These are phyloP conservation scores for Xylaria sp. DNA, from an alignment of 2,329 filamentous ascomycete genomes.

Conservation along the genomic window DNA sequence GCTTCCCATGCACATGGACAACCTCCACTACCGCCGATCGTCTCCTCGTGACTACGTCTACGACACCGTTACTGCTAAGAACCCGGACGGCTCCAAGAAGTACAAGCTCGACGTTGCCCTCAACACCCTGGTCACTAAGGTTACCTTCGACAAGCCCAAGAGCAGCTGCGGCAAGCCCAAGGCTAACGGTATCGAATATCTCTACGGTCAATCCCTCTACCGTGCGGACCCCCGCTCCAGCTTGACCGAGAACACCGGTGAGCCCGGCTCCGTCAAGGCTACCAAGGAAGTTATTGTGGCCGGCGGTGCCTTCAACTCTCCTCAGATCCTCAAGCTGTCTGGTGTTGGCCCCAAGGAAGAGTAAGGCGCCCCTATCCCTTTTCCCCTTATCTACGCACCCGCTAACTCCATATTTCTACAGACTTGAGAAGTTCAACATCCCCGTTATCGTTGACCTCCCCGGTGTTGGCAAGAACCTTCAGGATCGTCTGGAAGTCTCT, in stretches of 20 bases:
- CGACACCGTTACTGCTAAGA: constrained; percentile 41
- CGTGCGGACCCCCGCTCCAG: constrained; percentile 53
- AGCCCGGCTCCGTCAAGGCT: constrained; percentile 51
- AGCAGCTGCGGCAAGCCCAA: constrained; percentile 50
- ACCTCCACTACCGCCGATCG: constrained; percentile 63
- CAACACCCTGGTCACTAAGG: constrained; percentile 57
- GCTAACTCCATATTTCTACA: constrained; percentile 19
- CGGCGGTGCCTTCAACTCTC: constrained; percentile 63
- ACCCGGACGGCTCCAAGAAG: constrained; percentile 59
- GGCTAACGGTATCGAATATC: constrained; percentile 60
- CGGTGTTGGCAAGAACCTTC: constrained; percentile 68
- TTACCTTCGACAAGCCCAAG: constrained; percentile 53
- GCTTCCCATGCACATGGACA: constrained; percentile 64
- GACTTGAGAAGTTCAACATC: constrained; percentile 50
- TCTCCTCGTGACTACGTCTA: constrained; percentile 60
- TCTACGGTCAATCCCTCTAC: constrained; percentile 59
- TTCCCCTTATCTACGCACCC: background rate
- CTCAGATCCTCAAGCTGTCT: constrained; percentile 64
- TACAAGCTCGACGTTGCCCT: constrained; percentile 67
- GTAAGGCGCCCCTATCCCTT: constrained; percentile 18
- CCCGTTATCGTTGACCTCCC: constrained; percentile 62
- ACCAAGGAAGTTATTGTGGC: constrained; percentile 61
- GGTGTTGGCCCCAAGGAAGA: constrained; percentile 56
- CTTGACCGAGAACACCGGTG: constrained; percentile 40
- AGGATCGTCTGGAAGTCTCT: constrained; percentile 63